A percentile compares a stretch with the other conserved stretches of the same genome.
phyloP scores from a whole-genome alignment of 2,329 filamentous ascomycete genomes.

The Hymenoscyphus fraxineus region DNA sequence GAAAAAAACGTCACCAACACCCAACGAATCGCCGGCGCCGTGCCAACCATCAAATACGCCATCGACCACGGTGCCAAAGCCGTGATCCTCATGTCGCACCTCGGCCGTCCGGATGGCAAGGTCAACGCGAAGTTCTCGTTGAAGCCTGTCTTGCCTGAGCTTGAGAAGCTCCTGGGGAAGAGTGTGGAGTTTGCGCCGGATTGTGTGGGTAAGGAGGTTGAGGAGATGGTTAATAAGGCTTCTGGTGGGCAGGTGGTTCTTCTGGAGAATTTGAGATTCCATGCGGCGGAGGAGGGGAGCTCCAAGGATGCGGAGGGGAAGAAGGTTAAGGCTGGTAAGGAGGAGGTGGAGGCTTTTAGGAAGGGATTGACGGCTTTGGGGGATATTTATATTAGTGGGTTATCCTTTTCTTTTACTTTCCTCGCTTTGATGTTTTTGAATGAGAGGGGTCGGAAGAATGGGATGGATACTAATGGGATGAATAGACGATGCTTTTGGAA shows the following conservation, averaged over 20 bases:
- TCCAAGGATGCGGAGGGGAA: slow-evolving; percentile 91
- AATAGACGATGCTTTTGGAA: slow-evolving; percentile 94
- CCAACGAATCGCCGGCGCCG: slow-evolving; percentile 94
- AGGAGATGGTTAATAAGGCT: slow-evolving; percentile 83
- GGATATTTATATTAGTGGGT: slow-evolving; percentile 92
- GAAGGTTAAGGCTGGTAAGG: slow-evolving; percentile 97
- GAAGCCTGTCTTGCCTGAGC: slow-evolving; percentile 83
- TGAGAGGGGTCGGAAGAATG: background rate
- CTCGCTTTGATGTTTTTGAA: no score
- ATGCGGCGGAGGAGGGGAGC: slow-evolving; percentile 96
- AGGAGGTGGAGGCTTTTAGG: slow-evolving; percentile 86
- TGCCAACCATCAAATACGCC: slow-evolving; percentile 93
- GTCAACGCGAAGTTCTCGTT: slow-evolving; percentile 90
- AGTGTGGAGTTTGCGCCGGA: slow-evolving; percentile 85
- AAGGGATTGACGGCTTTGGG: slow-evolving; percentile 92
- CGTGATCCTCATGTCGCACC: slow-evolving; percentile 96
- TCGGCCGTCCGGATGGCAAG: slow-evolving; percentile 90
- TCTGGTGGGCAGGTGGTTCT: slow-evolving; percentile 79
- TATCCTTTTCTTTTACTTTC: background rate
- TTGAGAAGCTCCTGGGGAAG: slow-evolving; percentile 83
- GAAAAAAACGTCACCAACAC: slow-evolving; percentile 96
- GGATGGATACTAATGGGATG: slow-evolving; percentile 16
- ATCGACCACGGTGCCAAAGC: slow-evolving; percentile 86
- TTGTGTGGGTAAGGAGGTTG: slow-evolving; percentile 84
- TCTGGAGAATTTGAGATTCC: slow-evolving; percentile 97